Evolutionary conservation across 495 filamentous ascomycete genomes (phyloP).

Genomic region (Hypoxylon intermedium): DNA sequence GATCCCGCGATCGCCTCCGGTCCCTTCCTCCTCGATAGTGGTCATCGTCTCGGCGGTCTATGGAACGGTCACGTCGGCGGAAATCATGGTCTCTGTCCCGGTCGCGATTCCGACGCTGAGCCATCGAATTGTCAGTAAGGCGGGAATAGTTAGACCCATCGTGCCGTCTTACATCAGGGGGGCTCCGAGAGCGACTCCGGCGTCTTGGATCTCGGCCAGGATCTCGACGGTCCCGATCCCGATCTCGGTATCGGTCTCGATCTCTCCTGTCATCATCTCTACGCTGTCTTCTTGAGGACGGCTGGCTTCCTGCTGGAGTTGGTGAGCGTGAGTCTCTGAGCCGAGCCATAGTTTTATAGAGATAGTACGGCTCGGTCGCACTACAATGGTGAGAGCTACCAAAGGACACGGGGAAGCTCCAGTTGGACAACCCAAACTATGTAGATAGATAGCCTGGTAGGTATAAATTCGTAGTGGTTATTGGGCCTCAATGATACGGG

Average conservation of each 20-base stretch:
- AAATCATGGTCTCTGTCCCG: constrained; percentile 62
- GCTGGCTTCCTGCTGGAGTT: constrained; percentile 91
- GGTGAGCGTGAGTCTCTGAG: constrained; percentile 92
- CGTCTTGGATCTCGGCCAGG: constrained; percentile 65
- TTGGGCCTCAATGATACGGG: neutral
- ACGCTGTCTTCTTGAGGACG: constrained; percentile 72
- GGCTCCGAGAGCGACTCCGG: constrained; percentile 71
- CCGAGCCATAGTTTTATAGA: constrained; percentile 76
- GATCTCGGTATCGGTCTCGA: constrained; percentile 57
- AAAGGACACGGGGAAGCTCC: constrained; percentile 42
- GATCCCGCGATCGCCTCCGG: constrained; percentile 66
- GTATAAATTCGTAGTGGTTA: constrained; percentile 11
- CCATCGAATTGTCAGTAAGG: constrained; percentile 41
- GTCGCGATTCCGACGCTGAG: constrained; percentile 62
- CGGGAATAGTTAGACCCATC: neutral
- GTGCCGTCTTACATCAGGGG: constrained; percentile 65
- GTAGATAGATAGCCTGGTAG: constrained; percentile 30
- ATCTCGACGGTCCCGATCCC: constrained; percentile 63
- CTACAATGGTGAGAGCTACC: constrained; percentile 48
- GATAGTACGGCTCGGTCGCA: constrained; percentile 45
- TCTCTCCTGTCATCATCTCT: constrained; percentile 81
- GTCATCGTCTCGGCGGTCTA: constrained; percentile 78
- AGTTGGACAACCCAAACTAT: constrained; percentile 35
- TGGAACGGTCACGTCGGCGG: constrained; percentile 74
- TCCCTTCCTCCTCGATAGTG: constrained; percentile 65